These are phyloP conservation scores for Chalciporus piperatus DNA, from an alignment of 768 basidiomycete species.

Conservation along the genomic window DNA sequence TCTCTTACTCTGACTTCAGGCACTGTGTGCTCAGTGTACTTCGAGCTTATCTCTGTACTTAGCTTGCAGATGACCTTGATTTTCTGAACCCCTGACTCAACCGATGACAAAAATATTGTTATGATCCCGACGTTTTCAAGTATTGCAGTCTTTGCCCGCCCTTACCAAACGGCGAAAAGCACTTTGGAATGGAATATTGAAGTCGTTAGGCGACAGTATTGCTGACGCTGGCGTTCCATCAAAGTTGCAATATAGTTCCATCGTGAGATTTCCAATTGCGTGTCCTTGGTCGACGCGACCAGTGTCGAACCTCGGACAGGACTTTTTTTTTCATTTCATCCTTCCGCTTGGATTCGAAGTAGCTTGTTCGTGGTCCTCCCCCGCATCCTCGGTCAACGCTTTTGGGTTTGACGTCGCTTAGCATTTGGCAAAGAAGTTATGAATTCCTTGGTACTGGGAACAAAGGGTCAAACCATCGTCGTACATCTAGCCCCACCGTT, in stretches of 20 bases:
- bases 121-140: no score
- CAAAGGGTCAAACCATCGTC: not conserved
- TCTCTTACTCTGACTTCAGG: not conserved
- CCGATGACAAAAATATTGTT: no score
- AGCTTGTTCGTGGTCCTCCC: not conserved
- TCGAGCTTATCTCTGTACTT: no score
- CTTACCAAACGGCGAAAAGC: not conserved
- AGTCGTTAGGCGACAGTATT: not conserved
- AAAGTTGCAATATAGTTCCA: not conserved
- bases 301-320: slow-evolving; percentile 21
- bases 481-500: not conserved
- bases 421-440: not conserved
- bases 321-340: not conserved
- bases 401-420: not conserved
- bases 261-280: slow-evolving; percentile 19
- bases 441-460: not conserved
- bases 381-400: not conserved
- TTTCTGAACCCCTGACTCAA: no score
- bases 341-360: not conserved
- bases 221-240: not conserved
- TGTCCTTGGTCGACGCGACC: slow-evolving; percentile 9
- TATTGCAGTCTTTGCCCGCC: not conserved
- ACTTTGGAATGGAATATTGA: not conserved
- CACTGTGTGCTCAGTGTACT: no score
- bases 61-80: no score